phyloP scores from a whole-genome alignment of 2,329 filamentous ascomycete species.

The Amauroascus niger region DNA sequence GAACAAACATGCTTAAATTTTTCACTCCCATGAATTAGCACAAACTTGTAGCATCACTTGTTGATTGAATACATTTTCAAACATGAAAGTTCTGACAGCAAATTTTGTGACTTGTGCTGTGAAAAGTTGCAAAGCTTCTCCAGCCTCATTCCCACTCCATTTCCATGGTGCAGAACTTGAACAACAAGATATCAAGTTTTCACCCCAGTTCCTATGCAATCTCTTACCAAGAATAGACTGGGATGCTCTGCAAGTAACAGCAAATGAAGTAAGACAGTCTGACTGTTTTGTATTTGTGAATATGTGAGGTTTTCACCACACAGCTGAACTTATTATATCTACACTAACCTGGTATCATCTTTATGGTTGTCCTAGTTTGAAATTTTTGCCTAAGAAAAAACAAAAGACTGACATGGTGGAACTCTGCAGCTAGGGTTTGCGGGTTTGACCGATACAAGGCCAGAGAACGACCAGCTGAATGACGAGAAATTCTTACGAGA shows the following conservation, averaged over 20 bases:
- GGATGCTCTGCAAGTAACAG: slow-evolving; percentile 65
- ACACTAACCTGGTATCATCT: no score
- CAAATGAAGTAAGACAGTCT: slow-evolving; percentile 49
- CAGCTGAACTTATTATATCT: no score
- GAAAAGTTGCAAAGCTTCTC: slow-evolving; percentile 79
- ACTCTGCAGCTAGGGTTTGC: slow-evolving; percentile 63
- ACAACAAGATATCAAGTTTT: slow-evolving; percentile 70
- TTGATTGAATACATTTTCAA: no score
- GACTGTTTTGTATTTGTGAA: background rate
- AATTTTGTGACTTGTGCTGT: slow-evolving; percentile 96
- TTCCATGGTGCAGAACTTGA: slow-evolving; percentile 87
- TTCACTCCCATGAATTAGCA: no score
- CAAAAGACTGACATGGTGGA: background rate
- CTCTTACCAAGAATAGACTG: slow-evolving; percentile 83
- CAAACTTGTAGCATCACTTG: no score
- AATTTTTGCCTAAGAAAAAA: background rate
- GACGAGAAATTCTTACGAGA: slow-evolving; percentile 65
- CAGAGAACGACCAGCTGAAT: slow-evolving; percentile 51
- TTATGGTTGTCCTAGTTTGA: no score
- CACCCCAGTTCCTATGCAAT: slow-evolving; percentile 70
- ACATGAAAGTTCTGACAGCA: slow-evolving; percentile 89
- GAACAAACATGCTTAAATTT: no score
- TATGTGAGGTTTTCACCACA: no score
- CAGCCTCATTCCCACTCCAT: slow-evolving; percentile 78
- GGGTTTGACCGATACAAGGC: slow-evolving; percentile 55